phyloP scores from a whole-genome alignment of 805 yeast species.

The Sugiyamaella floridensis region DNA sequence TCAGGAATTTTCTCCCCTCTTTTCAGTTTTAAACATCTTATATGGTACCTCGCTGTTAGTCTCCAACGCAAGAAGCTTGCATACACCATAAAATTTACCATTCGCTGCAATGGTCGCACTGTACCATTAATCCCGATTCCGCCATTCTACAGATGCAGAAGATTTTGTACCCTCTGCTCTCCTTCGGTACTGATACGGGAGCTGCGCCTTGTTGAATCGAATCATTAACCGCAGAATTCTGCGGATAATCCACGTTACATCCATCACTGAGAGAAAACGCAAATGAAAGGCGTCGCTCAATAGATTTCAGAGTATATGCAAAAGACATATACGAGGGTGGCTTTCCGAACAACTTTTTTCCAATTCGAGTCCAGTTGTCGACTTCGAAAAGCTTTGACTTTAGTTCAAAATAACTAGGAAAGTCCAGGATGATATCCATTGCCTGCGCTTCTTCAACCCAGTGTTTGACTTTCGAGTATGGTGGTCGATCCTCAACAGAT shows the following conservation, averaged over 20 bases:
- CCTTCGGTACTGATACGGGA: no score
- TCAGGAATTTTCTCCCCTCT: slow-evolving; percentile 27
- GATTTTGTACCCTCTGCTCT: slow-evolving; percentile 24
- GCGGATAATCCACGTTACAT: no score
- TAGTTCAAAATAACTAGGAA: slow-evolving; percentile 15
- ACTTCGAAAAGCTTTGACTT: slow-evolving; percentile 22
- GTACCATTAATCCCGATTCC: slow-evolving; percentile 84
- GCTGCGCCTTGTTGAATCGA: no score
- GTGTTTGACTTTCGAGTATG: slow-evolving; percentile 25
- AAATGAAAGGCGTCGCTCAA: slow-evolving; percentile 17
- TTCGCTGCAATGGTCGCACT: slow-evolving; percentile 81
- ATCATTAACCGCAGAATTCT: no score
- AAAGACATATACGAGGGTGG: slow-evolving; percentile 31
- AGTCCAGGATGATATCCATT: slow-evolving; percentile 9
- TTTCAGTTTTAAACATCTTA: slow-evolving; percentile 57
- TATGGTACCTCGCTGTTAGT: slow-evolving; percentile 44
- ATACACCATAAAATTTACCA: slow-evolving; percentile 47
- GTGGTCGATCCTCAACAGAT: slow-evolving; percentile 29
- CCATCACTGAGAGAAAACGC: slow-evolving; percentile 7
- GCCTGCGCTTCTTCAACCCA: slow-evolving; percentile 21
- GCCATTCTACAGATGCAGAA: slow-evolving; percentile 42
- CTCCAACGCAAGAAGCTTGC: background rate
- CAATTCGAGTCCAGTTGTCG: slow-evolving; percentile 35
- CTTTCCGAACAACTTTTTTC: slow-evolving; percentile 33
- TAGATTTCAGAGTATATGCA: slow-evolving; percentile 23